Conservation (phyloP, 2,329 filamentous ascomycete species). For the Alternaria metachromatica region DNA sequence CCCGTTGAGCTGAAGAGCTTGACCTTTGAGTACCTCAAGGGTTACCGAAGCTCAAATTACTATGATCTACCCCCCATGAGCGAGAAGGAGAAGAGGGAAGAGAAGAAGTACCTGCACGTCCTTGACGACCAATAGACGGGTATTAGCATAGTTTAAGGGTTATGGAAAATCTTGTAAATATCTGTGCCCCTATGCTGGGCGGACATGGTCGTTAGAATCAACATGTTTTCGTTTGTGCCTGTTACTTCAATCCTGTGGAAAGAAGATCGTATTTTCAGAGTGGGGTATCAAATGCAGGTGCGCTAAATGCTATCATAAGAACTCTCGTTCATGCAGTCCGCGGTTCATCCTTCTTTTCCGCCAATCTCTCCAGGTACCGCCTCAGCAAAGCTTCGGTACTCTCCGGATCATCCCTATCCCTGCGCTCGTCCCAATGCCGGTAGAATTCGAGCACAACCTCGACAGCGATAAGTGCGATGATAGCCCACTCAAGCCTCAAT, state of each 20-base stretch:
- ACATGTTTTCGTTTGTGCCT: conserved; percentile 20
- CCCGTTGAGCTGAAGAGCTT: conserved; percentile 84
- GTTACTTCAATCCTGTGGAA: conserved; percentile 9
- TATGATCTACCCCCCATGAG: conserved; percentile 95
- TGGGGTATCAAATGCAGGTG: conserved; percentile 30
- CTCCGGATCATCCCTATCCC: conserved; percentile 52
- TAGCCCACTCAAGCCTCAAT: conserved; percentile 89
- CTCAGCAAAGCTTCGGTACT: conserved; percentile 51
- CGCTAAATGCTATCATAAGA: conserved; percentile 1
- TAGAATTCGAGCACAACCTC: conserved; percentile 89
- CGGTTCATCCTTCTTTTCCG: conserved; percentile 5
- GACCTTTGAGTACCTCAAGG: conserved; percentile 95
- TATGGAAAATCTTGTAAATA: conserved; percentile 37
- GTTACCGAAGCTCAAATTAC: conserved; percentile 84
- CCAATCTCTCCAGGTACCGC: conserved; percentile 41
- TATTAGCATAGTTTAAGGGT: background rate
- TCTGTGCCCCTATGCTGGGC: conserved; percentile 23
- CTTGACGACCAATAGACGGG: conserved; percentile 47
- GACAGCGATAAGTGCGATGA: conserved; percentile 90
- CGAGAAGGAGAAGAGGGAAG: conserved; percentile 91
- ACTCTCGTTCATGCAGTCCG: background rate
- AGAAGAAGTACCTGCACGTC: conserved; percentile 97
- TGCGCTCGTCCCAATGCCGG: conserved; percentile 70
- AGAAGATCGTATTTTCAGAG: conserved; percentile 16
- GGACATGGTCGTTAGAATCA: conserved; percentile 30